Percentiles rank a stretch among this genome's conserved stretches.
These are phyloP conservation scores for Lentinus tigrinus DNA, from an alignment of 768 basidiomycete species.

Conservation along the genomic window DNA sequence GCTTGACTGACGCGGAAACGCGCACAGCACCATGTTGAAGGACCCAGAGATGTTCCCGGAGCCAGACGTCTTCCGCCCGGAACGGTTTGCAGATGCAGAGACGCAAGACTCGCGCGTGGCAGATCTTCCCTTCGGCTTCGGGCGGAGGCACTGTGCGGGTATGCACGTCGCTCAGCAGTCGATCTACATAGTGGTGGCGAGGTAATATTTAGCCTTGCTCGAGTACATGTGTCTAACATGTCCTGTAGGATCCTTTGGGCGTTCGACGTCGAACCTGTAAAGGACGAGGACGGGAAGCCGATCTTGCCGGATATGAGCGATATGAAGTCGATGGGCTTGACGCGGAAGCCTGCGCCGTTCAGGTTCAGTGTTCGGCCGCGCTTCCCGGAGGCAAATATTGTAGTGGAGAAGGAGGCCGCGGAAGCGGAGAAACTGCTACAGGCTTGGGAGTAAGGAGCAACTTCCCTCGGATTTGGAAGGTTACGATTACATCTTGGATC, in stretches of 20 bases:
- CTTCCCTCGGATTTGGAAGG: not conserved
- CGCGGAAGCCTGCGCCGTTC: not conserved
- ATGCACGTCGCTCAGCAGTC: conserved; percentile 16
- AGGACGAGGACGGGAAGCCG: not conserved
- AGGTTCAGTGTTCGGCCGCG: not conserved
- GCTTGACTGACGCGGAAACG: not conserved
- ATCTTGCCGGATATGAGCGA: not conserved
- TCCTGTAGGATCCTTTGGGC: conserved; percentile 18
- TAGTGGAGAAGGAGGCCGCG: not conserved
- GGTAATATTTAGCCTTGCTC: no score
- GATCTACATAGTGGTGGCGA: conserved; percentile 9
- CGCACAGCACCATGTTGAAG: conserved; percentile 7
- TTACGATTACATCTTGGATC: no score
- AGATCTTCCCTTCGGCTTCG: conserved; percentile 21
- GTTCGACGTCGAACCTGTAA: conserved; percentile 9
- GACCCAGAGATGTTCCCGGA: conserved; percentile 19
- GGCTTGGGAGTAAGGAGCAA: not conserved
- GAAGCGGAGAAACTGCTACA: not conserved
- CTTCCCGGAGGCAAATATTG: not conserved
- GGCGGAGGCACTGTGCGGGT: conserved; percentile 18
- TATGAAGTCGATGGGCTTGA: not conserved
- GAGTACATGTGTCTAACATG: no score
- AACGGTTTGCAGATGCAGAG: conserved; percentile 16
- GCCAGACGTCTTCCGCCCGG: conserved; percentile 22
- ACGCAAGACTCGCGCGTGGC: conserved; percentile 6